Percentiles rank a stretch among this genome's conserved stretches.
Evolutionary conservation across 306 rosid species (phyloP).

Genomic region (Prunus mume): DNA sequence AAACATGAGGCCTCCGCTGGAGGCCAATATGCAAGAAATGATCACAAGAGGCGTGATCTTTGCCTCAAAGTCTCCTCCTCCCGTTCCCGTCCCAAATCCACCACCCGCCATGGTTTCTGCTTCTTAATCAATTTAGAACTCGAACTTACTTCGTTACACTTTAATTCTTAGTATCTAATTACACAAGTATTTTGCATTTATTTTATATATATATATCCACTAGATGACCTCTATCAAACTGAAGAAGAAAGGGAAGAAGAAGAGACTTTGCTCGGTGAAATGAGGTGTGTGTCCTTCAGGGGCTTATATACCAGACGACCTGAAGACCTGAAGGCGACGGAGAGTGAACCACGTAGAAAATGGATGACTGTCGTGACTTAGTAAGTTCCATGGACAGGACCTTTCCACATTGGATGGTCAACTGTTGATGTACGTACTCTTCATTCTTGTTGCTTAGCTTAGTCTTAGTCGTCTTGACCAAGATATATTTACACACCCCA

Average conservation of each 20-base stretch:
- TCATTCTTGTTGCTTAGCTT: neutral
- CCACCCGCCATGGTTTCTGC: slow-evolving; percentile 9
- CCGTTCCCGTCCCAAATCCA: neutral
- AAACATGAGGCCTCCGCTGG: slow-evolving; percentile 9
- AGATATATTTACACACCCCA: neutral
- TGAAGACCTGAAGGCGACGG: neutral
- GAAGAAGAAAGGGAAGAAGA: neutral
- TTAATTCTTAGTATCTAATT: neutral
- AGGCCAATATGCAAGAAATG: slow-evolving; percentile 10
- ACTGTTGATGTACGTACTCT: neutral
- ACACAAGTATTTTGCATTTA: neutral
- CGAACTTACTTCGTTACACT: neutral
- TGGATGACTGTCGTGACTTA: neutral
- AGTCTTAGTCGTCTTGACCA: neutral
- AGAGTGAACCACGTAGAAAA: neutral
- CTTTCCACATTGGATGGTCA: neutral
- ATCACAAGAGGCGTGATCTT: slow-evolving; percentile 17
- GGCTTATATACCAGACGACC: neutral
- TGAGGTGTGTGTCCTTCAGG: neutral
- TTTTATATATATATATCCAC: no score
- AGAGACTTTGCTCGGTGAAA: neutral
- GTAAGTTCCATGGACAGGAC: neutral
- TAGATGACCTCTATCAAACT: neutral
- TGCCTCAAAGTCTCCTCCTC: slow-evolving; percentile 3
- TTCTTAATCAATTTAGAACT: neutral